Evolutionary conservation across 164 flowering plant species (phyloP).

Genomic region (Stephania cephalantha): DNA sequence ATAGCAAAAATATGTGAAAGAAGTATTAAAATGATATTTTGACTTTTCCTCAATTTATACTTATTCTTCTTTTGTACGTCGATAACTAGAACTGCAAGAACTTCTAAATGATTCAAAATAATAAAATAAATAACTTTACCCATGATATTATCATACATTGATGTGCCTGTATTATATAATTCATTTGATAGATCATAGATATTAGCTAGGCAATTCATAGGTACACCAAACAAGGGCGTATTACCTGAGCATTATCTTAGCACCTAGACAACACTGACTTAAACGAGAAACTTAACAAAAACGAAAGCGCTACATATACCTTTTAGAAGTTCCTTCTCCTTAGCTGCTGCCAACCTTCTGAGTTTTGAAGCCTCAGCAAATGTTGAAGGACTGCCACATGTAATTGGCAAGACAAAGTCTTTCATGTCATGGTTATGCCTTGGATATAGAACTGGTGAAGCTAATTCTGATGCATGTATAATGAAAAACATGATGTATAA

Average conservation of each 20-base stretch:
- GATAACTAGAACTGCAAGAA: no score
- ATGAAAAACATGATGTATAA: not conserved
- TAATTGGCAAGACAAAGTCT: constrained; percentile 6
- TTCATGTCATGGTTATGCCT: not conserved
- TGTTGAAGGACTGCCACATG: constrained; percentile 74
- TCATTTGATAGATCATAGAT: not conserved
- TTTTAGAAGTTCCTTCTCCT: constrained; percentile 81
- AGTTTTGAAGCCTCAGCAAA: constrained; percentile 97
- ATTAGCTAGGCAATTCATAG: no score
- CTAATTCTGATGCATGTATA: not conserved
- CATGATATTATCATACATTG: not conserved
- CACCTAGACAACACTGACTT: not conserved
- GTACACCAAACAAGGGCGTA: no score
- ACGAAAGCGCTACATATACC: constrained; percentile 27
- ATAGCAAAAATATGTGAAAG: no score
- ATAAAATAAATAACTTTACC: no score
- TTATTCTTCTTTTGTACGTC: no score
- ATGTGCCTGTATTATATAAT: not conserved
- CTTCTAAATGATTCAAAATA: no score
- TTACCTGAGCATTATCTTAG: not conserved
- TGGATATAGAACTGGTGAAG: not conserved
- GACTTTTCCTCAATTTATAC: no score
- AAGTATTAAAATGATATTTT: no score
- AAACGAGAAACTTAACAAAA: not conserved
- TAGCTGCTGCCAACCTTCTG: constrained; percentile 80